A percentile compares a stretch with the other conserved stretches of the same genome.
These are phyloP conservation scores for Beauveria sp. DNA, from an alignment of 2,329 filamentous ascomycete genomes.

Conservation along the genomic window DNA sequence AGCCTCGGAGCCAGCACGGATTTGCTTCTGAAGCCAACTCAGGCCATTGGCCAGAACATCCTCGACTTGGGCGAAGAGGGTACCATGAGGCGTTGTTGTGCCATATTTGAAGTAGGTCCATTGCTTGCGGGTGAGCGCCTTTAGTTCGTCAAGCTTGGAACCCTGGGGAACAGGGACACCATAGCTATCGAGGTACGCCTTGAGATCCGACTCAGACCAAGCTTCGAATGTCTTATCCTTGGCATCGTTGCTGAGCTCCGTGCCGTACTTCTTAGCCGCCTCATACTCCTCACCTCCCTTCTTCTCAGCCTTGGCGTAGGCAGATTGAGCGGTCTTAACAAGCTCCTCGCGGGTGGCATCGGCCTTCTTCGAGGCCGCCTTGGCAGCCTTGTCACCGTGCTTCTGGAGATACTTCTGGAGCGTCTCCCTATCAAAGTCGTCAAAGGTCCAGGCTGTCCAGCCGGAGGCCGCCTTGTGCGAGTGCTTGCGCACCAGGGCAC, in stretches of 20 bases:
- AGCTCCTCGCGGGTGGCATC: conserved; percentile 67
- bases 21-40: conserved; percentile 44
- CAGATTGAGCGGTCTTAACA: conserved; percentile 54
- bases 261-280: conserved; percentile 63
- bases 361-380: conserved; percentile 54
- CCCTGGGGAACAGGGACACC: conserved; percentile 62
- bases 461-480: conserved; percentile 61
- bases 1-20: conserved; percentile 39
- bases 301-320: conserved; percentile 51
- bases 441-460: conserved; percentile 70
- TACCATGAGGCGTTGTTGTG: conserved; percentile 56
- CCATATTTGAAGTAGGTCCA: conserved; percentile 72
- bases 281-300: conserved; percentile 53
- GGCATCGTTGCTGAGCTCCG: conserved; percentile 55
- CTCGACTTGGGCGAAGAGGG: conserved; percentile 56
- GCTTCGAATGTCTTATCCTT: conserved; percentile 63
- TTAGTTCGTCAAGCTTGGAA: conserved; percentile 60
- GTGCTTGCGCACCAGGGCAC: conserved; percentile 66
- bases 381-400: conserved; percentile 46
- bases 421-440: conserved; percentile 66
- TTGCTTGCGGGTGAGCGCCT: conserved; percentile 64
- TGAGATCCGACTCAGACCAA: conserved; percentile 68
- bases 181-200: conserved; percentile 73
- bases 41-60: conserved; percentile 40
- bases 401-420: conserved; percentile 50